A percentile compares a stretch with the other conserved stretches of the same genome.
Evolutionary conservation across 78 protist species (phyloP).

Genomic region (Bigelowiella natans): DNA sequence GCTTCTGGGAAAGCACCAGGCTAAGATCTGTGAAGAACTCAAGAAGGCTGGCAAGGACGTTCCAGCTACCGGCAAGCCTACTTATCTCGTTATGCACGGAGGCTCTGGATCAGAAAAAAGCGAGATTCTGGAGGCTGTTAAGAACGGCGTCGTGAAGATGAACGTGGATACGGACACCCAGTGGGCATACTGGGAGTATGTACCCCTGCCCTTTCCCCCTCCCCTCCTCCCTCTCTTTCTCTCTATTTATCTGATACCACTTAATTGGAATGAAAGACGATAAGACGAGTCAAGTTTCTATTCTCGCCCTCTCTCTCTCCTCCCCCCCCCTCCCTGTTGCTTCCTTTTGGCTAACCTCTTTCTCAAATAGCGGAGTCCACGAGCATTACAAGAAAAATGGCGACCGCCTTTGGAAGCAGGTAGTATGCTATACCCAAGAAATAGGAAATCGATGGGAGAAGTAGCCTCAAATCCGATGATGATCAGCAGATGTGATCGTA

Average conservation of each 20-base stretch:
- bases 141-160: slow-evolving; percentile 56
- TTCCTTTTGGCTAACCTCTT: neutral
- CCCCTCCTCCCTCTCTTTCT: too few species aligned
- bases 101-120: slow-evolving; percentile 50
- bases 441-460: too few species aligned
- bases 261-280: too few species aligned
- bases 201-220: too few species aligned
- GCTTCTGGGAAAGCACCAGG: slow-evolving; percentile 48
- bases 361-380: neutral
- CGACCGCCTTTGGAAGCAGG: neutral
- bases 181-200: slow-evolving; percentile 66
- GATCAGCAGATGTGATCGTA: too few species aligned
- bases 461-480: too few species aligned
- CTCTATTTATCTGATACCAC: too few species aligned
- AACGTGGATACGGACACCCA: slow-evolving; percentile 67
- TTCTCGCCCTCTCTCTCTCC: too few species aligned
- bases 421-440: too few species aligned
- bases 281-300: too few species aligned
- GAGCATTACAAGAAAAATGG: slow-evolving; percentile 33
- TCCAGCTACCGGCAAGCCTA: slow-evolving; percentile 30
- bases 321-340: too few species aligned
- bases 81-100: slow-evolving; percentile 57
- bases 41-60: neutral
- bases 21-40: slow-evolving; percentile 28
- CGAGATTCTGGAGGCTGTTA: slow-evolving; percentile 45